These are phyloP conservation scores for Epichloe gansuensis DNA, from an alignment of 2,329 filamentous ascomycete species.

Conservation along the genomic window DNA sequence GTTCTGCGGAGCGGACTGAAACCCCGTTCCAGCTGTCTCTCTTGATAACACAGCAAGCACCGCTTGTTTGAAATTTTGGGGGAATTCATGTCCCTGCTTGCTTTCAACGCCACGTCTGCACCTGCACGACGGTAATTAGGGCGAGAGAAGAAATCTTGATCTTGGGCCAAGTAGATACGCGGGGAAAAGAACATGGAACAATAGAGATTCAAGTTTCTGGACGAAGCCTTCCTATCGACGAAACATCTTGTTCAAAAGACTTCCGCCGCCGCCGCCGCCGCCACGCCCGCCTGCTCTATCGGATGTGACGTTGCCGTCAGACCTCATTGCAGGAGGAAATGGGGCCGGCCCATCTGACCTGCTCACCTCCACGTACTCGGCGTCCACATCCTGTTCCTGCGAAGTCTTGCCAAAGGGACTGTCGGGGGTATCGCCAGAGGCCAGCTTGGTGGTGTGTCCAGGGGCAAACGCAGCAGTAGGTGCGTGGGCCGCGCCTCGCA, in stretches of 20 bases:
- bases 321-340: background rate
- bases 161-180: background rate
- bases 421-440: constrained; percentile 10
- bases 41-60: too few relatives aligned
- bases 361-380: constrained; percentile 24
- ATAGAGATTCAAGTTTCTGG: too few relatives aligned
- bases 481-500: constrained; percentile 20
- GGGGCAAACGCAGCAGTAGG: constrained; percentile 13
- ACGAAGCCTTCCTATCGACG: constrained; percentile 11
- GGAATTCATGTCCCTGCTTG: too few relatives aligned
- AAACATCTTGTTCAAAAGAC: constrained; percentile 25
- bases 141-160: background rate
- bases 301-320: constrained; percentile 7
- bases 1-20: too few relatives aligned
- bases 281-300: constrained; percentile 15
- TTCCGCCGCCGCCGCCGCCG: constrained; percentile 17
- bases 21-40: too few relatives aligned
- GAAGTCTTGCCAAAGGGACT: constrained; percentile 16
- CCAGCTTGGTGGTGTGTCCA: constrained; percentile 20
- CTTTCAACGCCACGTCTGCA: too few relatives aligned
- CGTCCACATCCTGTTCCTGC: constrained; percentile 16
- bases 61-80: too few relatives aligned
- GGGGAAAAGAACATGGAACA: too few relatives aligned
- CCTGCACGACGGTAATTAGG: too few relatives aligned
- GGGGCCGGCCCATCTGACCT: constrained; percentile 14